phyloP scores from a whole-genome alignment of 2,329 filamentous ascomycete genomes.

The Zymoseptoria passerinii region DNA sequence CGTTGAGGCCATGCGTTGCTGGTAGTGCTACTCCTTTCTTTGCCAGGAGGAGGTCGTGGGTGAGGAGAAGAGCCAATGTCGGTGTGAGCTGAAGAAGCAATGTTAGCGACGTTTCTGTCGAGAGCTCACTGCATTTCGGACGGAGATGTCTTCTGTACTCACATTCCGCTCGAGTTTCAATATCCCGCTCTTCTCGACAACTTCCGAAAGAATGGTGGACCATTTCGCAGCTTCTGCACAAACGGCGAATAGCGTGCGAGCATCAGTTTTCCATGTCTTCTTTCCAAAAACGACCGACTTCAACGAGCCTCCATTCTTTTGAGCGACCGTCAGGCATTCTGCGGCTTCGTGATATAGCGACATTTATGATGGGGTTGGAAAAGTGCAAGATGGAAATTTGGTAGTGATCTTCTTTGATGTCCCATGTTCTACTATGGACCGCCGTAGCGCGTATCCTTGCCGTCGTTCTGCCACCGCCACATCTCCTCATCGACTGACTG shows the following conservation, averaged over 20 bases:
- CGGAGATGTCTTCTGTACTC: conserved; percentile 14
- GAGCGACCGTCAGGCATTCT: conserved; percentile 56
- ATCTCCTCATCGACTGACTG: too few relatives aligned
- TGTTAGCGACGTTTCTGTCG: conserved; percentile 4
- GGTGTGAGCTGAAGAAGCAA: conserved; percentile 59
- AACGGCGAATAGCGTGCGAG: conserved; percentile 78
- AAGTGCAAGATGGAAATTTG: background rate
- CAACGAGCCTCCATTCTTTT: conserved; percentile 68
- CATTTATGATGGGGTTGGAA: conserved; percentile 45
- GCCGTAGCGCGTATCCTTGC: background rate
- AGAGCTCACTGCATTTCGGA: too few relatives aligned
- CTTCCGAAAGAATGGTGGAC: conserved; percentile 75
- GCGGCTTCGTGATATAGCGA: conserved; percentile 93
- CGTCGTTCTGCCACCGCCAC: too few relatives aligned
- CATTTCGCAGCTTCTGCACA: conserved; percentile 84
- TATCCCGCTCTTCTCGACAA: conserved; percentile 74
- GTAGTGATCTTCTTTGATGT: background rate
- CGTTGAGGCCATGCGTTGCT: conserved; percentile 65
- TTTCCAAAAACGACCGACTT: conserved; percentile 76
- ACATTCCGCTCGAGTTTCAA: conserved; percentile 80
- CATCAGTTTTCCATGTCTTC: conserved; percentile 65
- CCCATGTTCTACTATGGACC: background rate
- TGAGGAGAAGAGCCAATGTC: conserved; percentile 67
- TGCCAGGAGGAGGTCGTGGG: conserved; percentile 76
- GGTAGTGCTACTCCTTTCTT: conserved; percentile 78